Evolutionary conservation across 1,139 yeast genomes (phyloP).

Genomic region (Yamadazyma dendronema): DNA sequence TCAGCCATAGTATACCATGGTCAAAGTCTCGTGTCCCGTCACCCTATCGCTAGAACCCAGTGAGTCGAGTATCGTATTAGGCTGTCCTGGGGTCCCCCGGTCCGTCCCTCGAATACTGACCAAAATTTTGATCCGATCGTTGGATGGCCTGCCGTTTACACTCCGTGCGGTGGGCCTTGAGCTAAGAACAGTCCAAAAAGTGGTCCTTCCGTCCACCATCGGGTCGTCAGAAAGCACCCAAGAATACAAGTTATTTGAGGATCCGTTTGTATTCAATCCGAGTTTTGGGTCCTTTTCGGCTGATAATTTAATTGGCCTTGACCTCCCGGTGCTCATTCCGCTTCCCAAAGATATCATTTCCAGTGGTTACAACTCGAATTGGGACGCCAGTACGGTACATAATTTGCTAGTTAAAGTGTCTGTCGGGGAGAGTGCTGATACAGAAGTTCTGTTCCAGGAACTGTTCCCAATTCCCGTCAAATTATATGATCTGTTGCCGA

Average conservation of each 20-base stretch:
- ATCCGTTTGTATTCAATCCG: conserved; percentile 37
- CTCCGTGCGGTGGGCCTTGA: conserved; percentile 38
- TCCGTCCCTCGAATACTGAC: conserved; percentile 54
- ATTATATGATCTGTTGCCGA: conserved; percentile 51
- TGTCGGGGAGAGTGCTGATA: conserved; percentile 31
- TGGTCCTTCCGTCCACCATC: conserved; percentile 39
- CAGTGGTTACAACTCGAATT: conserved; percentile 37
- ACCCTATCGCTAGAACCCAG: conserved; percentile 43
- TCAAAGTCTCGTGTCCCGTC: conserved; percentile 27
- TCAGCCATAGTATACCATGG: conserved; percentile 11
- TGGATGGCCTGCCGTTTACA: conserved; percentile 36
- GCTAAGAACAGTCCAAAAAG: conserved; percentile 38
- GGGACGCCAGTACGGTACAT: conserved; percentile 44
- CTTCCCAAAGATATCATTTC: conserved; percentile 55
- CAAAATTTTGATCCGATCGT: conserved; percentile 37
- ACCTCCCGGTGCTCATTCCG: conserved; percentile 58
- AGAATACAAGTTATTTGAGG: conserved; percentile 35
- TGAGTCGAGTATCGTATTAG: conserved; percentile 48
- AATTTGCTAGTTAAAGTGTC: conserved; percentile 32
- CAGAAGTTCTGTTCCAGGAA: conserved; percentile 32
- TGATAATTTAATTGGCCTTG: conserved; percentile 47
- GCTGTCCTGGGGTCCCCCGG: conserved; percentile 65
- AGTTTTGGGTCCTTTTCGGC: conserved; percentile 35
- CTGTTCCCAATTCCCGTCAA: conserved; percentile 49
- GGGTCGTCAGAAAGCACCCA: conserved; percentile 40